These are phyloP conservation scores for Corinectria fuckeliana DNA, from an alignment of 2,329 filamentous ascomycete genomes.

Conservation along the genomic window DNA sequence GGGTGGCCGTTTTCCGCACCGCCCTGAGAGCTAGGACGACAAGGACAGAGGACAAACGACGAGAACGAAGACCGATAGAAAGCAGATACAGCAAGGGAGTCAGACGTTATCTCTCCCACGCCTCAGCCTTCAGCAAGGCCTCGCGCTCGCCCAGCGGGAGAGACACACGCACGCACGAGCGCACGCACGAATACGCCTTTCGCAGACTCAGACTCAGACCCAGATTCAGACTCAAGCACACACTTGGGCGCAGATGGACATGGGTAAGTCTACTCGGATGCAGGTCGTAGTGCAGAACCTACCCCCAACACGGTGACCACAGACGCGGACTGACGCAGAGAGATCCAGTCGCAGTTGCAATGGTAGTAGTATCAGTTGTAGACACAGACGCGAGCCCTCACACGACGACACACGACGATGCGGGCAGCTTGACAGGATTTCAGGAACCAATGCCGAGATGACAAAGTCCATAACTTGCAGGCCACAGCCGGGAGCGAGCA, in stretches of 20 bases:
- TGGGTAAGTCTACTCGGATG: slow-evolving; percentile 12
- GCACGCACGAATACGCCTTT: slow-evolving; percentile 1
- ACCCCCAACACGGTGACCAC: slow-evolving; percentile 13
- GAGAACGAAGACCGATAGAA: not conserved
- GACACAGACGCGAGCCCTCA: slow-evolving; percentile 12
- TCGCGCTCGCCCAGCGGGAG: not conserved
- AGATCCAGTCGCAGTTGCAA: slow-evolving; percentile 7
- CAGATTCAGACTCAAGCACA: slow-evolving; percentile 7
- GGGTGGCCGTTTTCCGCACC: slow-evolving; percentile 20
- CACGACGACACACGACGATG: slow-evolving; percentile 20
- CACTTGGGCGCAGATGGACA: slow-evolving; percentile 12
- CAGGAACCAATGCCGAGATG: slow-evolving; percentile 13
- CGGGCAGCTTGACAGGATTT: not conserved
- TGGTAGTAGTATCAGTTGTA: not conserved
- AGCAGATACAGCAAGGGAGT: slow-evolving; percentile 1
- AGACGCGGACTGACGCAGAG: slow-evolving; percentile 1
- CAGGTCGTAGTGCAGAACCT: slow-evolving; percentile 3
- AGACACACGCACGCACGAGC: slow-evolving; percentile 9
- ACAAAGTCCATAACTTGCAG: slow-evolving; percentile 9
- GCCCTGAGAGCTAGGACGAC: slow-evolving; percentile 11
- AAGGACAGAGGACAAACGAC: not conserved
- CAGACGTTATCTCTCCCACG: not conserved
- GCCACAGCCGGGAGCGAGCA: not conserved
- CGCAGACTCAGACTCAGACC: slow-evolving; percentile 3
- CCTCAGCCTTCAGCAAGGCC: not conserved